Percentiles rank a stretch among this genome's conserved stretches.
Conservation (phyloP, 306 rosid genomes). For the Oxytropis ochrocephala region DNA sequence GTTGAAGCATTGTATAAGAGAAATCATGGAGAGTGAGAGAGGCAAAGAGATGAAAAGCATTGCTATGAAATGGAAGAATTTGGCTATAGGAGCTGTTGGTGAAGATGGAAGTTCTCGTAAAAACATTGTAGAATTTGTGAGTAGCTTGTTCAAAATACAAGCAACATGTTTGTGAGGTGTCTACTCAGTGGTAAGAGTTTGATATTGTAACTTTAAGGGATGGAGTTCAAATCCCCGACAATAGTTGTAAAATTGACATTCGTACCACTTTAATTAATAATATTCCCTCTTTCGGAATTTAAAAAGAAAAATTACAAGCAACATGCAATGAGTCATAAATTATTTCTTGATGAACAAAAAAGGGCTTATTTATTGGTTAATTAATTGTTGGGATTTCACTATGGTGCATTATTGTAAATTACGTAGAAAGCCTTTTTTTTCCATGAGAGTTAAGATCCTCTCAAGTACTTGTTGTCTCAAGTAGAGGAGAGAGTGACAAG, state of each 20-base stretch:
- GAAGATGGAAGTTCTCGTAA: slow-evolving; percentile 16
- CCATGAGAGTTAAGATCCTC: too few relatives aligned
- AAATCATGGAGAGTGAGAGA: background rate
- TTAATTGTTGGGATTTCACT: background rate
- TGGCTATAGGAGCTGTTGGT: slow-evolving; percentile 5
- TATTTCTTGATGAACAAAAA: background rate
- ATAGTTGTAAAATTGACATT: too few relatives aligned
- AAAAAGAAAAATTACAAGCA: background rate
- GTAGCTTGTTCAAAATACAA: background rate
- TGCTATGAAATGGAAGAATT: background rate
- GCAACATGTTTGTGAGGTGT: background rate
- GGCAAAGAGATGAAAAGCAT: slow-evolving; percentile 11
- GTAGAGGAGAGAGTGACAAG: too few relatives aligned
- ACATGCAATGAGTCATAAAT: background rate
- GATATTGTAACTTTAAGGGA: too few relatives aligned
- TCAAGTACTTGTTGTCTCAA: too few relatives aligned
- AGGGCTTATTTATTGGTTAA: background rate
- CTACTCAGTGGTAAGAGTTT: too few relatives aligned
- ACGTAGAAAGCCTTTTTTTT: too few relatives aligned
- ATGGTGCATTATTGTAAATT: background rate
- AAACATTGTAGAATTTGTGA: slow-evolving; percentile 8
- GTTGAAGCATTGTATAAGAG: background rate
- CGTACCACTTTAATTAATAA: too few relatives aligned
- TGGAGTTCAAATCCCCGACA: too few relatives aligned
- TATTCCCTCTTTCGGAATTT: too few relatives aligned